Conservation (phyloP, 345 rosid genomes). For the Eucalyptus sp. region DNA sequence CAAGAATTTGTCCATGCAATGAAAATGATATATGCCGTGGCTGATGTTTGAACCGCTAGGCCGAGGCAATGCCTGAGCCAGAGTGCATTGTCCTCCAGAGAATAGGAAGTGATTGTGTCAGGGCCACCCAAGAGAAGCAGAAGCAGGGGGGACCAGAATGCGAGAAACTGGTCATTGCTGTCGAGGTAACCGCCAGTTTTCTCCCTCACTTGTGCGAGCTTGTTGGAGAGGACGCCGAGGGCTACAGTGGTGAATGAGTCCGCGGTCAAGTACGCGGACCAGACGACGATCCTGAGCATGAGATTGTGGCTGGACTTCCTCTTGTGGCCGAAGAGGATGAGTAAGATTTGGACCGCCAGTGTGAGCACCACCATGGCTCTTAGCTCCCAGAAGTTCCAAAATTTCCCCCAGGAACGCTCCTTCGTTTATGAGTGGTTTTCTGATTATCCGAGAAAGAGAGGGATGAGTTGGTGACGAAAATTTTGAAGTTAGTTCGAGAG, state of each 20-base stretch:
- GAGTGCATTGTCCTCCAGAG: slow-evolving; percentile 16
- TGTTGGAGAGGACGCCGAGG: background rate
- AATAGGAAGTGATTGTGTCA: slow-evolving; percentile 4
- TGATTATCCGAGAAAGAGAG: background rate
- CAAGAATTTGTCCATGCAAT: background rate
- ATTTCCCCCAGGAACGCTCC: background rate
- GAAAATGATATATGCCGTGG: slow-evolving; percentile 16
- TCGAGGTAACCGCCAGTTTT: background rate
- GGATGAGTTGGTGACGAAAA: background rate
- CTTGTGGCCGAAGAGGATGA: background rate
- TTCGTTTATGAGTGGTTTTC: background rate
- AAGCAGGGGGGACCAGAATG: slow-evolving; percentile 19
- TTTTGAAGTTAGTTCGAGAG: background rate
- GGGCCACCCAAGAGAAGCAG: slow-evolving; percentile 17
- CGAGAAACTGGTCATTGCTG: background rate
- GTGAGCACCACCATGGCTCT: background rate
- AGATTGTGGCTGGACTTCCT: background rate
- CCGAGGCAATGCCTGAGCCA: slow-evolving; percentile 13
- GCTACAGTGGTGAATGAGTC: background rate
- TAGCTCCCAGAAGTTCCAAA: background rate
- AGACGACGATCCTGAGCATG: background rate
- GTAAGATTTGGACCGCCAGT: background rate
- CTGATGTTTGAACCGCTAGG: background rate
- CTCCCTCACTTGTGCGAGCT: background rate
- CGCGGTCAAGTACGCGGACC: background rate